Evolutionary conservation across 495 filamentous ascomycete genomes (phyloP).

Genomic region (Neurospora sp.): DNA sequence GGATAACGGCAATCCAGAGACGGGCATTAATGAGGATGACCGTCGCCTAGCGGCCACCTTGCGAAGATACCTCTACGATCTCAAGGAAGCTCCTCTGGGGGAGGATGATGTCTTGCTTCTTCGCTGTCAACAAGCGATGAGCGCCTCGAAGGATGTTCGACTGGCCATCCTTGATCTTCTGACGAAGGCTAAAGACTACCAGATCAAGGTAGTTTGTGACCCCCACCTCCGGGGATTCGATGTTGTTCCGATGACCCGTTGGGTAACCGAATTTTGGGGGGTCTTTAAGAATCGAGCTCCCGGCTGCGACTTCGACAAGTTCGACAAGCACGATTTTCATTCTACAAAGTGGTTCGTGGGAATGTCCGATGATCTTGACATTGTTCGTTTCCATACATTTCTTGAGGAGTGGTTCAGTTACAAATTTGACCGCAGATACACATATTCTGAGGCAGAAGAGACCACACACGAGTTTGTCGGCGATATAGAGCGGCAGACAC

Average conservation of each 20-base stretch:
- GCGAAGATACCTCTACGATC: not conserved
- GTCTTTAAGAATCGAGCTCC: not conserved
- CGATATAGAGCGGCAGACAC: no score
- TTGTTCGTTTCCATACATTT: no score
- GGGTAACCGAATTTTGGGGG: not conserved
- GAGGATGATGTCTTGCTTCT: not conserved
- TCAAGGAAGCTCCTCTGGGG: not conserved
- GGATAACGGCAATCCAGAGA: not conserved
- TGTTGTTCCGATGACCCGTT: not conserved
- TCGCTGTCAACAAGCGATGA: not conserved
- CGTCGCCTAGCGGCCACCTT: not conserved
- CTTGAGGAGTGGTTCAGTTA: no score
- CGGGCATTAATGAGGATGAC: not conserved
- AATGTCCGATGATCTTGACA: no score
- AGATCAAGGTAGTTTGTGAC: not conserved
- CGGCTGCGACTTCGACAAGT: not conserved
- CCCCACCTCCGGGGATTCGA: no score
- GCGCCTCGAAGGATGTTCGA: not conserved
- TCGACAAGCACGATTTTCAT: not conserved
- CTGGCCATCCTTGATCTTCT: not conserved
- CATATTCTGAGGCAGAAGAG: not conserved
- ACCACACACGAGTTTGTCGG: not conserved
- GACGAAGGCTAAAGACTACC: not conserved
- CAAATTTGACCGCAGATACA: no score
- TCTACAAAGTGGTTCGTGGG: not conserved